These are phyloP conservation scores for Tetrapyrgos nigripes DNA, from an alignment of 1,284 basidiomycete genomes.

Conservation along the genomic window DNA sequence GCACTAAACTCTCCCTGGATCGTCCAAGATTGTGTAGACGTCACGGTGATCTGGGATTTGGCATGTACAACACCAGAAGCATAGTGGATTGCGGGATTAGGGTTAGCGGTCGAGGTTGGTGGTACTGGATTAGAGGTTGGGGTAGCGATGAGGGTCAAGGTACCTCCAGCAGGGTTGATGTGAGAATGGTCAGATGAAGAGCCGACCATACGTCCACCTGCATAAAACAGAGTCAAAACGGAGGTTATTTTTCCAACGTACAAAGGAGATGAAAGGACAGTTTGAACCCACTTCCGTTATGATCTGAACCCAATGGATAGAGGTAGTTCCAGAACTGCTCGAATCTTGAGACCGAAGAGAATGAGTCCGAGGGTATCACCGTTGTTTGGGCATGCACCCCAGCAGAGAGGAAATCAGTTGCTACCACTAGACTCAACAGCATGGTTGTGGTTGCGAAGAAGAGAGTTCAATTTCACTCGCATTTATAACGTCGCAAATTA, in stretches of 20 bases:
- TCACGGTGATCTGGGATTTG: conserved; percentile 49
- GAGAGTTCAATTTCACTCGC: too few relatives aligned
- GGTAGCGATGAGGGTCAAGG: conserved; percentile 47
- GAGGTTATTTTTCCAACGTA: too few relatives aligned
- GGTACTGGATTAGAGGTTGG: conserved; percentile 44
- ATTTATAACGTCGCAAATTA: too few relatives aligned
- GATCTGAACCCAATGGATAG: conserved; percentile 53
- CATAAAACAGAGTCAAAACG: background rate
- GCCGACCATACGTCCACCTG: conserved; percentile 49
- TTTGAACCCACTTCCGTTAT: conserved; percentile 47
- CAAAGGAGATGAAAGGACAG: too few relatives aligned
- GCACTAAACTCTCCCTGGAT: conserved; percentile 50
- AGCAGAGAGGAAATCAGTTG: too few relatives aligned
- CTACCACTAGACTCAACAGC: too few relatives aligned
- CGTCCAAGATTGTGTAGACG: conserved; percentile 38
- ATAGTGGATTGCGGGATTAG: conserved; percentile 47
- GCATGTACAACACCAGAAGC: conserved; percentile 47
- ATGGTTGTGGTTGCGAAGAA: too few relatives aligned
- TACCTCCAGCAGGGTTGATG: conserved; percentile 42
- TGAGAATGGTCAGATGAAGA: conserved; percentile 44
- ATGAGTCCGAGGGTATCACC: conserved; percentile 45
- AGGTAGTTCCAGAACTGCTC: conserved; percentile 48
- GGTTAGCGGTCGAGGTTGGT: conserved; percentile 45
- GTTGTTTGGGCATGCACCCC: conserved; percentile 41
- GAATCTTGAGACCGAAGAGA: conserved; percentile 41